phyloP scores from a whole-genome alignment of 164 flowering plant species.

The Umbellularia californica region DNA sequence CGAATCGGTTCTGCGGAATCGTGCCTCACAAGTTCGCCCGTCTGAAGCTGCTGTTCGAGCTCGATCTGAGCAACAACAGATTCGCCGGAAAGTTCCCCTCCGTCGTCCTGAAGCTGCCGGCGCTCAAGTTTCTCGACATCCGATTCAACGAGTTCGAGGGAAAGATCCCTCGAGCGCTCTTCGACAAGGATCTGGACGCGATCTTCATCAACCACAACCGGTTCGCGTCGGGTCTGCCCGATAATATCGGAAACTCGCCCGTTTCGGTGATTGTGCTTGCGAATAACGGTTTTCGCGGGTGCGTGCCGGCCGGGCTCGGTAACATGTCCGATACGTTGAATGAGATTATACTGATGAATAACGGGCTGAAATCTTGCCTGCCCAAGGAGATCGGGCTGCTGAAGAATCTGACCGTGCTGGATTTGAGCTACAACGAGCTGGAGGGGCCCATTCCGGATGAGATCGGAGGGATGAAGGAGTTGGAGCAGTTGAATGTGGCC shows the following conservation, averaged over 20 bases:
- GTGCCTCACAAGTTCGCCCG: slow-evolving; percentile 38
- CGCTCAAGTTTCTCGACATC: slow-evolving; percentile 52
- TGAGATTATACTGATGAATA: slow-evolving; percentile 72
- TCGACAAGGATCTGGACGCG: slow-evolving; percentile 75
- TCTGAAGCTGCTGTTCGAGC: slow-evolving; percentile 42
- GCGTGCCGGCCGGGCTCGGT: slow-evolving; percentile 73
- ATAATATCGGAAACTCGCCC: slow-evolving; percentile 85
- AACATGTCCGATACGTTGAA: slow-evolving; percentile 67
- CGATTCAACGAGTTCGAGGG: slow-evolving; percentile 94
- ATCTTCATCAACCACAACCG: slow-evolving; percentile 84
- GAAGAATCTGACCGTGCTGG: slow-evolving; percentile 69
- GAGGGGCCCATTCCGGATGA: slow-evolving; percentile 69
- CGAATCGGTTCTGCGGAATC: slow-evolving; percentile 62
- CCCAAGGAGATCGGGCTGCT: slow-evolving; percentile 69
- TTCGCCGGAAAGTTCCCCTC: slow-evolving; percentile 59
- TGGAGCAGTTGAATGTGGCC: slow-evolving; percentile 88
- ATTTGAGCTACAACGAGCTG: slow-evolving; percentile 66
- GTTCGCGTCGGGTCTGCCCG: slow-evolving; percentile 64
- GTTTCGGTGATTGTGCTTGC: slow-evolving; percentile 87
- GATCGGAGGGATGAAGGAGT: slow-evolving; percentile 54
- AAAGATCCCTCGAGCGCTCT: slow-evolving; percentile 56
- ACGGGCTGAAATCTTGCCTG: slow-evolving; percentile 66
- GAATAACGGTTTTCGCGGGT: slow-evolving; percentile 72
- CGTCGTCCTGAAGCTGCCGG: slow-evolving; percentile 43
- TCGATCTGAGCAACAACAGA: slow-evolving; percentile 72